These are phyloP conservation scores for Cytospora piceae DNA, from an alignment of 2,329 filamentous ascomycete genomes.

Conservation along the genomic window DNA sequence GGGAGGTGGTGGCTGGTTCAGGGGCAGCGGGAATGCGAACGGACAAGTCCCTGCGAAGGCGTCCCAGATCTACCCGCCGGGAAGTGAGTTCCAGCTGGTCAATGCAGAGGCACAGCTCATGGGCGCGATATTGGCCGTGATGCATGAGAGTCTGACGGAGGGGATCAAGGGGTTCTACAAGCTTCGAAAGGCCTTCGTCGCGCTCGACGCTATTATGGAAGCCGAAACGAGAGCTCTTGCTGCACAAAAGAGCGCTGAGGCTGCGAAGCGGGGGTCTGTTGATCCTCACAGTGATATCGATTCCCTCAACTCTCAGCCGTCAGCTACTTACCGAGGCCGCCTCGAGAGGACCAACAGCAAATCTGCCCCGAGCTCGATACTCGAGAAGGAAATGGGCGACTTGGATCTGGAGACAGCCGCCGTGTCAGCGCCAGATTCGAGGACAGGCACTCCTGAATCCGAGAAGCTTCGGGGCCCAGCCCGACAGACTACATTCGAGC, in stretches of 20 bases:
- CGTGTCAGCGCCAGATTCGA: constrained; percentile 16
- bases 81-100: constrained; percentile 84
- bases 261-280: neutral
- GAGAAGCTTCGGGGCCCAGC: constrained; percentile 32
- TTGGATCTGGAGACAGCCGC: constrained; percentile 15
- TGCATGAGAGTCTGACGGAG: constrained; percentile 92
- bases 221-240: constrained; percentile 63
- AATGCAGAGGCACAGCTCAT: constrained; percentile 87
- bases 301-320: constrained; percentile 60
- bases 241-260: constrained; percentile 29
- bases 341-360: constrained; percentile 38
- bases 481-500: constrained; percentile 39
- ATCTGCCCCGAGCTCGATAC: constrained; percentile 22
- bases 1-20: constrained; percentile 33
- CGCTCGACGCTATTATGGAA: constrained; percentile 77
- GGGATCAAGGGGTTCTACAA: constrained; percentile 92
- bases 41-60: constrained; percentile 43
- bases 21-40: constrained; percentile 31
- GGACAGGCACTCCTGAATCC: constrained; percentile 22
- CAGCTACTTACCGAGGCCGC: constrained; percentile 51
- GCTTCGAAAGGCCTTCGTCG: constrained; percentile 83
- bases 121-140: constrained; percentile 82
- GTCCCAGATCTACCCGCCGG: constrained; percentile 71
- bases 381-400: constrained; percentile 26
- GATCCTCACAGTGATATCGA: constrained; percentile 47